Percentiles rank a stretch among this genome's conserved stretches.
These are phyloP conservation scores for Mycena chlorophos DNA, from an alignment of 768 basidiomycete species.

Conservation along the genomic window DNA sequence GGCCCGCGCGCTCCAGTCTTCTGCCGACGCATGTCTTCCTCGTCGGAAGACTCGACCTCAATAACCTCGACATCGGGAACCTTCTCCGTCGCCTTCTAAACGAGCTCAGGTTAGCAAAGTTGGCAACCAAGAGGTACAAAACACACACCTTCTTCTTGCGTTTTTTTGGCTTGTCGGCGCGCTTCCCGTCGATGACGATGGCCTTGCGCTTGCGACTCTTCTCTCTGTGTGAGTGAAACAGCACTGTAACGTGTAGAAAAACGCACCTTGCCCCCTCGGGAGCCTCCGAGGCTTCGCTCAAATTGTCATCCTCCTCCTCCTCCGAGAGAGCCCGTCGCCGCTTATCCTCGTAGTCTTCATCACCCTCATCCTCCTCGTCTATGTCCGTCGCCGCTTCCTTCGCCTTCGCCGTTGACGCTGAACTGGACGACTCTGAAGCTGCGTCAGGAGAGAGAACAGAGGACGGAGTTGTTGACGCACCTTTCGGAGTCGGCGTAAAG, in stretches of 20 bases:
- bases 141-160: background rate
- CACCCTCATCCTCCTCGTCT: background rate
- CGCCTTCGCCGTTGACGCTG: background rate
- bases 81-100: background rate
- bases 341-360: background rate
- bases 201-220: background rate
- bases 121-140: background rate
- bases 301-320: background rate
- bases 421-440: too few species aligned
- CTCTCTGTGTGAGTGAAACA: background rate
- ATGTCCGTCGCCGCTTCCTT: background rate
- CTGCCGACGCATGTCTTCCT: background rate
- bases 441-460: too few species aligned
- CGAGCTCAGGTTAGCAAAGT: background rate
- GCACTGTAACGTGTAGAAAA: background rate
- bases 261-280: background rate
- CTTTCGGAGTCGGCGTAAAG: too few species aligned
- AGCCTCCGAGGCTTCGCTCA: background rate
- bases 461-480: too few species aligned
- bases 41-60: background rate
- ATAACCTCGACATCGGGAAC: background rate
- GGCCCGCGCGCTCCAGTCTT: background rate
- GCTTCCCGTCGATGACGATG: background rate
- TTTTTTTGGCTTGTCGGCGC: background rate
- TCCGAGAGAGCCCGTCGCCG: background rate